phyloP scores from a whole-genome alignment of 139 green algal genomes.

The Tetratostichococcus sp. region DNA sequence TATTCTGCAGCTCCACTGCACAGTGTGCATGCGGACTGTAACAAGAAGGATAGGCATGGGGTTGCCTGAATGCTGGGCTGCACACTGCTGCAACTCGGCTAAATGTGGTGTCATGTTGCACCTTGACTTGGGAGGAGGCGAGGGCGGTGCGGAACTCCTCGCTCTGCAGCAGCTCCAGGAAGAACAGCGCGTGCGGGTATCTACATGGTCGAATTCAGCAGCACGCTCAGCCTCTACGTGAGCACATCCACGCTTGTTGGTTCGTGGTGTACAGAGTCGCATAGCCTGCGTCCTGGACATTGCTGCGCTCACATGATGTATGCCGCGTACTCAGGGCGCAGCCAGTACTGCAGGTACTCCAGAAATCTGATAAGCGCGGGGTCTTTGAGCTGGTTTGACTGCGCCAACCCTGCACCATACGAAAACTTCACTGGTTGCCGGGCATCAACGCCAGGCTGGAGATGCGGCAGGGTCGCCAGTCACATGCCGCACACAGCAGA shows the following conservation, averaged over 20 bases:
- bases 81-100: too few relatives aligned
- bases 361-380: conserved; percentile 81
- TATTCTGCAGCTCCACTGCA: too few relatives aligned
- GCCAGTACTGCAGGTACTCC: conserved; percentile 93
- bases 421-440: too few relatives aligned
- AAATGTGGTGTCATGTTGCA: conserved; percentile 2
- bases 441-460: background rate
- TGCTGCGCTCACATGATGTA: conserved; percentile 75
- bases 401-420: conserved; percentile 67
- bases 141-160: conserved; percentile 74
- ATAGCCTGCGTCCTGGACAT: too few relatives aligned
- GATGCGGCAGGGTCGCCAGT: background rate
- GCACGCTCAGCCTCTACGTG: too few relatives aligned
- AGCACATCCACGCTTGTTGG: too few relatives aligned
- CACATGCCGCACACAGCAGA: background rate
- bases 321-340: conserved; percentile 68
- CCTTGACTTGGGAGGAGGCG: conserved; percentile 26
- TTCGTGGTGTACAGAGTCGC: too few relatives aligned
- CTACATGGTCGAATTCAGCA: too few relatives aligned
- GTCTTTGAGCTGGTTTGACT: conserved; percentile 82
- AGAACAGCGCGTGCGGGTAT: conserved; percentile 82
- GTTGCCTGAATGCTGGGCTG: too few relatives aligned
- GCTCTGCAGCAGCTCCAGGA: conserved; percentile 76
- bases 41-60: too few relatives aligned
- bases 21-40: too few relatives aligned